Evolutionary conservation across 73 alveolate species (phyloP).

Genomic region (Paramecium caudatum): DNA sequence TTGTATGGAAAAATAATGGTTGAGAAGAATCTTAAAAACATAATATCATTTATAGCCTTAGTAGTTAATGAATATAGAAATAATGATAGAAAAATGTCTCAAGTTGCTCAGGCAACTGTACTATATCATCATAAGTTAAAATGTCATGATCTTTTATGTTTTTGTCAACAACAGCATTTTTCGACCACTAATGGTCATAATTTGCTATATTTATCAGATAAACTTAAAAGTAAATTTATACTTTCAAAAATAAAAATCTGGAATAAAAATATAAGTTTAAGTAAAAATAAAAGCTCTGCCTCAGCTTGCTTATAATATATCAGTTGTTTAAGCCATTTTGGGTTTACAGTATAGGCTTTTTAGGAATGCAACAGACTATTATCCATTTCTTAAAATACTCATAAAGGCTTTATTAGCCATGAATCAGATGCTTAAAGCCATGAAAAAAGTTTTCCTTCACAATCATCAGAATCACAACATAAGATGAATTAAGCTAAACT

Average conservation of each 20-base stretch:
- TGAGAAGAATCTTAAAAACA: not conserved
- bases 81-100: not conserved
- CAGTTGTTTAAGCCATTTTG: not conserved
- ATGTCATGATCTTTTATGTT: conserved; percentile 5
- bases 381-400: not conserved
- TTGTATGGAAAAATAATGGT: not conserved
- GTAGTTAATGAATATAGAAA: not conserved
- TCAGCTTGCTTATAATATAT: not conserved
- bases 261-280: not conserved
- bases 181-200: not conserved
- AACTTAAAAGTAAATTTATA: not conserved
- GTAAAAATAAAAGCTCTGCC: not conserved
- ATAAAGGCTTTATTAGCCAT: conserved; percentile 6
- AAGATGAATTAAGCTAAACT: not conserved
- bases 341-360: conserved; percentile 21
- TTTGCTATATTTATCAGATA: not conserved
- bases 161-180: not conserved
- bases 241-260: not conserved
- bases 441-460: not conserved
- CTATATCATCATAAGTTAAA: not conserved
- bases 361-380: conserved; percentile 34
- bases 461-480: conserved; percentile 4
- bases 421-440: not conserved
- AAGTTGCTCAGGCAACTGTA: not conserved
- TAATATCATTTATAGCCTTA: not conserved